A percentile compares a stretch with the other conserved stretches of the same genome.
These are phyloP conservation scores for Alternaria postmessia DNA, from an alignment of 2,329 filamentous ascomycete genomes.

Conservation along the genomic window DNA sequence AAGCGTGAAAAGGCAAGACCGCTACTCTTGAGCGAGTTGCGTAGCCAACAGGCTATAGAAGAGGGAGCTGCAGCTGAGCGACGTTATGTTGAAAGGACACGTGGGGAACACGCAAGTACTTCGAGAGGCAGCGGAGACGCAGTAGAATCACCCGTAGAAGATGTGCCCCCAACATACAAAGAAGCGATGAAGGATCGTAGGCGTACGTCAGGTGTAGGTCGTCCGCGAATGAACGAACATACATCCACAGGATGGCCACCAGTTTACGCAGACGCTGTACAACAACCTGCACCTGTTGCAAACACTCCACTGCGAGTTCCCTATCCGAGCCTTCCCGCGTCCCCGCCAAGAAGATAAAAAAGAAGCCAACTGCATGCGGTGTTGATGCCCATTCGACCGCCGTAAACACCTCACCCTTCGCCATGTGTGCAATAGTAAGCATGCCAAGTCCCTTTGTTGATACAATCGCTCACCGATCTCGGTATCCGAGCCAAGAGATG, in stretches of 20 bases:
- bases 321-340: conserved; percentile 6
- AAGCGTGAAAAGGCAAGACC: neutral
- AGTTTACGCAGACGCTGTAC: neutral
- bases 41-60: neutral
- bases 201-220: neutral
- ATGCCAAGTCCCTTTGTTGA: neutral
- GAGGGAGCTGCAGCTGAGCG: neutral
- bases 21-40: conserved; percentile 3
- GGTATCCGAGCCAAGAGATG: neutral
- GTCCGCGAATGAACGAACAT: neutral
- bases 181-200: conserved; percentile 5
- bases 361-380: neutral
- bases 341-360: neutral
- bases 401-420: neutral
- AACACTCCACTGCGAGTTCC: neutral
- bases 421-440: neutral
- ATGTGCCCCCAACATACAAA: conserved; percentile 12
- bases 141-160: neutral
- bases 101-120: neutral
- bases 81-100: neutral
- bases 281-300: neutral
- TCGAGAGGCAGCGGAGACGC: neutral
- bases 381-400: neutral
- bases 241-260: neutral
- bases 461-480: neutral